A percentile compares a stretch with the other conserved stretches of the same genome.
Evolutionary conservation across 2,329 filamentous ascomycete genomes (phyloP).

Genomic region (Ophiostoma fasciatum): DNA sequence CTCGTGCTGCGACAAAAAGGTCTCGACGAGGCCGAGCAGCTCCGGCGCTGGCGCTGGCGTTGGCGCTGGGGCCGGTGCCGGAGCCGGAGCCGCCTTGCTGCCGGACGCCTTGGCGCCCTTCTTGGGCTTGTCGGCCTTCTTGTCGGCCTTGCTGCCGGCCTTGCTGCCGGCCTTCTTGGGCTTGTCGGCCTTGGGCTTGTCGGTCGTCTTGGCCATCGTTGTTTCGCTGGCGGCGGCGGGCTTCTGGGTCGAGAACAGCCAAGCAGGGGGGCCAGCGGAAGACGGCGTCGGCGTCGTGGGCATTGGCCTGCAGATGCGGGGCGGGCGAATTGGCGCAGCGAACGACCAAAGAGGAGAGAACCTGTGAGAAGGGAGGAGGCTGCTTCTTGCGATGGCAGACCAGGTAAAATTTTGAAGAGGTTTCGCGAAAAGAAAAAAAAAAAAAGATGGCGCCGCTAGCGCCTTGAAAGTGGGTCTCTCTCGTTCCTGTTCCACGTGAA

Average conservation of each 20-base stretch:
- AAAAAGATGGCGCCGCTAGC: too few species aligned
- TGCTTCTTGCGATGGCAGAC: too few species aligned
- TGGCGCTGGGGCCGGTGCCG: slow-evolving; percentile 8
- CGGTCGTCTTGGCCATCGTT: slow-evolving; percentile 1
- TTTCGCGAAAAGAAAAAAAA: too few species aligned
- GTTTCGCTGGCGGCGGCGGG: background rate
- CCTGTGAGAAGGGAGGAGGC: too few species aligned
- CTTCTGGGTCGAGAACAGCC: slow-evolving; percentile 12
- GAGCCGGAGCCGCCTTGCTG: slow-evolving; percentile 8
- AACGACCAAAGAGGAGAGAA: too few species aligned
- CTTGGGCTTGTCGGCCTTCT: slow-evolving; percentile 1
- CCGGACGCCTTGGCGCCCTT: slow-evolving; percentile 10
- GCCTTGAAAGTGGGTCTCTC: too few species aligned
- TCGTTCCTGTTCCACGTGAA: too few species aligned
- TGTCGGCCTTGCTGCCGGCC: background rate
- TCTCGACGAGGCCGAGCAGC: slow-evolving; percentile 50
- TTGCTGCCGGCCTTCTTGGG: slow-evolving; percentile 4
- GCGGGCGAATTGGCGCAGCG: too few species aligned
- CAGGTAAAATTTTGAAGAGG: too few species aligned
- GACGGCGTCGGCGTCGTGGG: too few species aligned
- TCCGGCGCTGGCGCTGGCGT: slow-evolving; percentile 34
- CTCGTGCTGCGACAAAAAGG: slow-evolving; percentile 52
- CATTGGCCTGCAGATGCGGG: too few species aligned
- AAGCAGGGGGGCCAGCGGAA: slow-evolving; percentile 8
- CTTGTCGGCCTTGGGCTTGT: slow-evolving; percentile 10